Conservation (phyloP, 768 basidiomycete species). For the Amanita fuliginea region DNA sequence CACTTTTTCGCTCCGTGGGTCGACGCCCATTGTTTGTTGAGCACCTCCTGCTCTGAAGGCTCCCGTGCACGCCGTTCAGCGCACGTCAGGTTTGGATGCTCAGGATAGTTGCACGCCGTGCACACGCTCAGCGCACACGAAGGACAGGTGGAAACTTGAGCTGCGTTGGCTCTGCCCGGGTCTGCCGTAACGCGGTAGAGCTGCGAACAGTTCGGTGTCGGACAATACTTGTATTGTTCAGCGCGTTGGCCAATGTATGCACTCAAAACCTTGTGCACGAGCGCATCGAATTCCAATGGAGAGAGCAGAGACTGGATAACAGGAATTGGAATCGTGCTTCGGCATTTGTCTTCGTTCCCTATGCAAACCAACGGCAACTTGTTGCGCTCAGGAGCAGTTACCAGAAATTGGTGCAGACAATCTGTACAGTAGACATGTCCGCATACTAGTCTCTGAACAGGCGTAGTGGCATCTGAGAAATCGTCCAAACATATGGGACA, state of each 20-base stretch:
- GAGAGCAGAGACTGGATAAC: neutral
- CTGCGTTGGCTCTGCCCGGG: neutral
- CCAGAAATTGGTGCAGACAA: conserved; percentile 1
- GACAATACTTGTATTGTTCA: conserved; percentile 4
- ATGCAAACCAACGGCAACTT: conserved; percentile 1
- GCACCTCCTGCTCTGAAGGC: conserved; percentile 1
- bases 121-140: conserved; percentile 41
- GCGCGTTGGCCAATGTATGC: neutral
- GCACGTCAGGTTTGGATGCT: conserved; percentile 35
- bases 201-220: neutral
- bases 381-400: conserved; percentile 3
- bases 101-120: conserved; percentile 34
- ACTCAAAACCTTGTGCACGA: neutral
- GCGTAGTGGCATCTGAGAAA: neutral
- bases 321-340: neutral
- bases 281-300: neutral
- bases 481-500: conserved; percentile 6
- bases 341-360: conserved; percentile 5
- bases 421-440: conserved; percentile 2
- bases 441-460: neutral
- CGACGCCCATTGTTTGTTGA: neutral
- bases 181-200: neutral
- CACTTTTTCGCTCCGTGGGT: conserved; percentile 22
- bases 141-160: conserved; percentile 22
- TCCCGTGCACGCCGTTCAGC: neutral